Percentiles rank a stretch among this genome's conserved stretches.
Evolutionary conservation across 176 grass and related monocot species (phyloP).

Genomic region (Musa acuminata): DNA sequence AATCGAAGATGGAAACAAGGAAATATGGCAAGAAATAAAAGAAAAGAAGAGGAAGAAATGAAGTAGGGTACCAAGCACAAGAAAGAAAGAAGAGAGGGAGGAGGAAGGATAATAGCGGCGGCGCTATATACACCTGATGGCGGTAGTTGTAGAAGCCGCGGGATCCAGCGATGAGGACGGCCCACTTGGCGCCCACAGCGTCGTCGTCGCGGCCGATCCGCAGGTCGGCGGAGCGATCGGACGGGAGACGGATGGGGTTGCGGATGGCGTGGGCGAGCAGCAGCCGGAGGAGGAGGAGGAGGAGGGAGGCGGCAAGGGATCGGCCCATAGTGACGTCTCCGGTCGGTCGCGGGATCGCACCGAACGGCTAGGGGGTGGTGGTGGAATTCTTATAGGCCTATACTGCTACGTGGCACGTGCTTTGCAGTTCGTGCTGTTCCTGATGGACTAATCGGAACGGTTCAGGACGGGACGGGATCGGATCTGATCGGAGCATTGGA

Average conservation of each 20-base stretch:
- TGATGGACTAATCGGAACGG: too few species aligned
- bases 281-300: conserved; percentile 19
- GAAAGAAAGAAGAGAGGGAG: background rate
- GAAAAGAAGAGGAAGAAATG: background rate
- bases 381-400: too few species aligned
- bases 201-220: conserved; percentile 28
- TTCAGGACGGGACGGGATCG: too few species aligned
- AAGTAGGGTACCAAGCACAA: background rate
- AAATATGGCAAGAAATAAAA: background rate
- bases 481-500: too few species aligned
- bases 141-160: conserved; percentile 85
- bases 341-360: too few species aligned
- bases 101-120: background rate
- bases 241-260: conserved; percentile 59
- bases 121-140: conserved; percentile 46
- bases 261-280: conserved; percentile 14
- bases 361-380: too few species aligned
- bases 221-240: conserved; percentile 25
- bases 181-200: conserved; percentile 62
- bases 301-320: conserved; percentile 17
- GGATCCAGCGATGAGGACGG: conserved; percentile 84
- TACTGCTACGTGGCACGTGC: too few species aligned
- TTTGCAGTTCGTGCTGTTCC: too few species aligned
- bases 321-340: background rate
- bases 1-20: too few species aligned